Conservation (phyloP, 371 early-diverging fungal genomes). For the Apophysomyces ossiformis region DNA sequence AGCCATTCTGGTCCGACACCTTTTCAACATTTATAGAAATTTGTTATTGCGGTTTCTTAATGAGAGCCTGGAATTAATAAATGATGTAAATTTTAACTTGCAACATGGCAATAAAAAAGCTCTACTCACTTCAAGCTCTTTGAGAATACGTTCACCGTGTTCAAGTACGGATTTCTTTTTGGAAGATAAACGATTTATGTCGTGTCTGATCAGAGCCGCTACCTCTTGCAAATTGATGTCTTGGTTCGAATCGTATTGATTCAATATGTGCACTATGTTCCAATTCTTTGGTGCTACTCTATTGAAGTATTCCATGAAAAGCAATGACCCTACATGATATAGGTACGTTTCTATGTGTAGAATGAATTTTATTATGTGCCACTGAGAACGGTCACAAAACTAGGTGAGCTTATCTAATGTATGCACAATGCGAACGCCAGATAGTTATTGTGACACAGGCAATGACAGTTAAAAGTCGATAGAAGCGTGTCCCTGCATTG, state of each 20-base stretch:
- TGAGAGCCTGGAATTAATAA: neutral
- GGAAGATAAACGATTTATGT: neutral
- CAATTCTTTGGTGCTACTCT: neutral
- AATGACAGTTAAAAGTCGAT: no score
- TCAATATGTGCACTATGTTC: neutral
- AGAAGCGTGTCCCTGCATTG: no score
- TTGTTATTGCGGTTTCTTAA: neutral
- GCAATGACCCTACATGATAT: no score
- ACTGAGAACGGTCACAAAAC: no score
- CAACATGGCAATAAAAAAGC: neutral
- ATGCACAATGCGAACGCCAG: no score
- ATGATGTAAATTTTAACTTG: neutral
- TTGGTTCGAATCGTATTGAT: neutral
- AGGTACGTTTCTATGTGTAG: no score
- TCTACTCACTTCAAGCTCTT: neutral
- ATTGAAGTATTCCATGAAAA: neutral
- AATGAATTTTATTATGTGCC: no score
- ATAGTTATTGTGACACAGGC: no score
- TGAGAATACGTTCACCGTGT: neutral
- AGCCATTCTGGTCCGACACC: neutral
- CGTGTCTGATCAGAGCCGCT: neutral
- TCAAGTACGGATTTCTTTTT: neutral
- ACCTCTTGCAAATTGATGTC: neutral
- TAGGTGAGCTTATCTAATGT: no score
- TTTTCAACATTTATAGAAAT: neutral